phyloP scores from a whole-genome alignment of 1,139 yeast genomes.

The Yueomyces sp. region DNA sequence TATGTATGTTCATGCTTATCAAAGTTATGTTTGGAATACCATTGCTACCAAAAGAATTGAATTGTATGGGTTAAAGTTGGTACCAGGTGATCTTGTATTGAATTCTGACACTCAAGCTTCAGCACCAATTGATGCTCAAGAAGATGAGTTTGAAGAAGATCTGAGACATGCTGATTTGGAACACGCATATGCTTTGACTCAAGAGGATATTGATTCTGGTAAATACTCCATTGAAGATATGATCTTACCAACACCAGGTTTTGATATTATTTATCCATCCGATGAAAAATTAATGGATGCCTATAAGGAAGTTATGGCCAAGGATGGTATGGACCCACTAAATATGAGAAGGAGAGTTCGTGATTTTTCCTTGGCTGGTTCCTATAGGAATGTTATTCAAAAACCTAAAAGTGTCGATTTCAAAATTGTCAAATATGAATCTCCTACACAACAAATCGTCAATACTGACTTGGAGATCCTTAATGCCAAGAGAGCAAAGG shows the following conservation, averaged over 20 bases:
- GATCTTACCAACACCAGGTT: constrained; percentile 92
- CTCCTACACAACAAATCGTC: constrained; percentile 56
- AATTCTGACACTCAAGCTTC: constrained; percentile 16
- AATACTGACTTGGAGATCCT: constrained; percentile 72
- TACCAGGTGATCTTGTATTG: constrained; percentile 74
- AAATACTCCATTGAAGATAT: constrained; percentile 66
- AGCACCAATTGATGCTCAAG: constrained; percentile 19
- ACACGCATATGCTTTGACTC: constrained; percentile 59
- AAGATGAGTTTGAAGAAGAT: constrained; percentile 53
- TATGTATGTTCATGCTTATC: constrained; percentile 97
- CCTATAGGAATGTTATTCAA: constrained; percentile 67
- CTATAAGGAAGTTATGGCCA: constrained; percentile 63
- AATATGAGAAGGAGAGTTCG: constrained; percentile 74
- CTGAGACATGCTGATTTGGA: constrained; percentile 39
- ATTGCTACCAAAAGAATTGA: constrained; percentile 72
- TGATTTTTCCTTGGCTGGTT: constrained; percentile 86
- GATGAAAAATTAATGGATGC: constrained; percentile 47
- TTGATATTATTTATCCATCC: constrained; percentile 70
- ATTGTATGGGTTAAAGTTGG: constrained; percentile 54
- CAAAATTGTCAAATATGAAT: constrained; percentile 47
- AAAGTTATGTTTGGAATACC: constrained; percentile 86
- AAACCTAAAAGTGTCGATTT: constrained; percentile 57
- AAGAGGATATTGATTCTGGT: constrained; percentile 52
- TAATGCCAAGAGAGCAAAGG: constrained; percentile 28
- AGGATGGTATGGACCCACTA: constrained; percentile 73